phyloP scores from a whole-genome alignment of 306 rosid species.

The Glycine latifolia region DNA sequence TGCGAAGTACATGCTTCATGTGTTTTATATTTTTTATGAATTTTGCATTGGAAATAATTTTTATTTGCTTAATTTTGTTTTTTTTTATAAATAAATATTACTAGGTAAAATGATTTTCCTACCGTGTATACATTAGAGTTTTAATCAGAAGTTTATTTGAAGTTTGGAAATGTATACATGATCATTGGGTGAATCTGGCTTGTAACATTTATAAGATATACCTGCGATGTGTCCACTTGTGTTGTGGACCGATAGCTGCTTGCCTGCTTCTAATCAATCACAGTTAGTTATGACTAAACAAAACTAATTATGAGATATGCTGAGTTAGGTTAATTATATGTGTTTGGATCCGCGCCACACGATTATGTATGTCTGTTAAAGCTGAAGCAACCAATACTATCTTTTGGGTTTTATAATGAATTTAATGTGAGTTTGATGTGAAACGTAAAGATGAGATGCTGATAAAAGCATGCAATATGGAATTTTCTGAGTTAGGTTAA shows the following conservation, averaged over 20 bases:
- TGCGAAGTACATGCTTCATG: background rate
- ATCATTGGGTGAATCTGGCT: background rate
- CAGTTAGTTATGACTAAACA: background rate
- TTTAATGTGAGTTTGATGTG: background rate
- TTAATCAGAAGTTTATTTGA: background rate
- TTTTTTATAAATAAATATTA: background rate
- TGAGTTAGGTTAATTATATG: background rate
- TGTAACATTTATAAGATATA: background rate
- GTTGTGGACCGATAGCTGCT: background rate
- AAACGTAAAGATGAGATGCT: background rate
- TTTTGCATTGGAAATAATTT: background rate
- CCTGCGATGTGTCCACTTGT: background rate
- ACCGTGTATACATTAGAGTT: background rate
- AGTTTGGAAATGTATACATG: background rate
- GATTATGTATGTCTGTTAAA: background rate
- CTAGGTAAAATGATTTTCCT: background rate
- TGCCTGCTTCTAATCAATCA: background rate
- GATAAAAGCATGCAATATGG: background rate
- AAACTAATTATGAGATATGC: background rate
- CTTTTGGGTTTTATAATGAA: background rate
- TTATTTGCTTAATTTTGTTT: background rate
- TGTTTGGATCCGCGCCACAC: background rate
- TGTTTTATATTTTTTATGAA: constrained; percentile 1
- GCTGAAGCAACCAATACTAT: background rate
- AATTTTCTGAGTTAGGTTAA: background rate